phyloP scores from a whole-genome alignment of 768 basidiomycete genomes.

The Trametes villosa region DNA sequence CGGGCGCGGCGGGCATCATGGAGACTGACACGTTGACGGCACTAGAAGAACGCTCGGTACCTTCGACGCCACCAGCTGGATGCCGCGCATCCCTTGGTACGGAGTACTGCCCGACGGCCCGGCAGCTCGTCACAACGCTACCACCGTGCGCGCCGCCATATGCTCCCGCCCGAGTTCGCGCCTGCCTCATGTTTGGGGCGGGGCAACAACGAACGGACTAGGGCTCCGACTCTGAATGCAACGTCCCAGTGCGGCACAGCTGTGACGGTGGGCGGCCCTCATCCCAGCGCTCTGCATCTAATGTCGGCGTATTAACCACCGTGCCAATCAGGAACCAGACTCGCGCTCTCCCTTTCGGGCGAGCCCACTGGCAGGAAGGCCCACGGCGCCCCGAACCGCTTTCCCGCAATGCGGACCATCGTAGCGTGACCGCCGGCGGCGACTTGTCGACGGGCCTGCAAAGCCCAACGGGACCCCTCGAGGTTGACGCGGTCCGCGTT shows the following conservation, averaged over 20 bases:
- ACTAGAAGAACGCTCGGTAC: background rate
- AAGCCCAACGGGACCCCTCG: background rate
- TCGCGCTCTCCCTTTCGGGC: background rate
- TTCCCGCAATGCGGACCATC: background rate
- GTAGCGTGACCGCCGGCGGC: background rate
- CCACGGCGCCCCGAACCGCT: background rate
- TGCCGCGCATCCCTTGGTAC: background rate
- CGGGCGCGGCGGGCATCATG: background rate
- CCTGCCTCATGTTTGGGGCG: too few species aligned
- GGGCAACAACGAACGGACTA: background rate
- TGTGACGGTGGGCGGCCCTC: background rate
- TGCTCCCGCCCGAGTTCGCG: background rate
- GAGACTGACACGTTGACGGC: background rate
- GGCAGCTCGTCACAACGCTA: background rate
- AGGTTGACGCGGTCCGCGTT: conserved; percentile 7
- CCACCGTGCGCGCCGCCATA: background rate
- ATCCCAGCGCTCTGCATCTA: background rate
- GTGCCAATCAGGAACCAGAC: conserved; percentile 2
- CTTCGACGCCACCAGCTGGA: background rate
- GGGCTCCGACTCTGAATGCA: background rate
- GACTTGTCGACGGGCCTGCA: conserved; percentile 1
- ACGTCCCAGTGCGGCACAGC: background rate
- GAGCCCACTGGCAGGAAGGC: background rate
- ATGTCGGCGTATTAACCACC: conserved; percentile 13
- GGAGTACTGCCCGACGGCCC: background rate